Evolutionary conservation across 2,329 filamentous ascomycete genomes (phyloP), one percentile per base, ranked within the genome.

Genomic region (Stagonosporopsis chrysanthemi): DNA sequence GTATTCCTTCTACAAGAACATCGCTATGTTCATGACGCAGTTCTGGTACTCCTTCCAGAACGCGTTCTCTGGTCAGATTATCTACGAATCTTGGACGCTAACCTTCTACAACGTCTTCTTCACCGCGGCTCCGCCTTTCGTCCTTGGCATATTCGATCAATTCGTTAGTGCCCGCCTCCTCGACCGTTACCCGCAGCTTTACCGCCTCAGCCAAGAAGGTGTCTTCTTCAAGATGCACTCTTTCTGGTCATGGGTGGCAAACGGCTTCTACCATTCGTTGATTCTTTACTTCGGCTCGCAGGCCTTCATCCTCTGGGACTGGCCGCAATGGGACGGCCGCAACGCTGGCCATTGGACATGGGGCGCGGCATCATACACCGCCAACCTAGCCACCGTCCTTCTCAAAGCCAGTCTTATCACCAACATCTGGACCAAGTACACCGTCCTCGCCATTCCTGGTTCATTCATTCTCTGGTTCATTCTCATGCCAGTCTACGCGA

Each of bases 1-100:
- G 61, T 99, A 97, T 79, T 98, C 95, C 6, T 99, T 98, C 77
- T 99, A 99, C 84, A 99, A 99, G 84, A 99, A 99, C 79, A 97
- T 98, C 66, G 90, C 93, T 19, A 83, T 99, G 60, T 99, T 98
- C 80, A 93, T 99, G 90, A 99, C 96, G 58, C 96, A 99, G 75
- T 99, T 99, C 75, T 99, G 96, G 74, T 98, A 95, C 79, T 91
- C 92, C 0, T 99, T 99, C 82, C 92, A 97, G 85, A 99, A 99
- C 77, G 91, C 91, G 64, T 99, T 98, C 78, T 98, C 94, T 1
- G 95, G 95, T 48, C 90, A 97, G 75, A 92, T 98, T 73, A 98
- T 99, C 74, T 98, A 93, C 84, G 95, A 99, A 79, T 98, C 95
- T 9, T 99, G 96, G 96, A 97, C 93, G 0, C 82, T 99, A n/a